These are phyloP conservation scores for Citrullus colocynthis DNA, from an alignment of 306 rosid genomes.

Conservation along the genomic window DNA sequence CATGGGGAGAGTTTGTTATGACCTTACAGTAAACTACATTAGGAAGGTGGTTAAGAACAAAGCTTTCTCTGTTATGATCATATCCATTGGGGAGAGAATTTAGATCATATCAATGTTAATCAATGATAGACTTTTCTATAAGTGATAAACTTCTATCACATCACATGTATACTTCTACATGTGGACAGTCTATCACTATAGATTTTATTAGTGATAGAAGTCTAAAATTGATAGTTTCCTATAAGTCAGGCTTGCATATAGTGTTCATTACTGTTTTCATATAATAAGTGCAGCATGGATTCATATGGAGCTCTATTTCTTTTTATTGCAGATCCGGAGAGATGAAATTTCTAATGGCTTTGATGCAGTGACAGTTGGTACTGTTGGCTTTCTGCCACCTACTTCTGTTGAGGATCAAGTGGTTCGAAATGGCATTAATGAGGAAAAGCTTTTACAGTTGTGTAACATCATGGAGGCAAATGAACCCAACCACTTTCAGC, in stretches of 20 bases:
- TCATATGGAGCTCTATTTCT: slow-evolving; percentile 11
- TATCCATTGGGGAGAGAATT: no score
- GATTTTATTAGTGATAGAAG: no score
- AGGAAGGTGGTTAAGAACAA: no score
- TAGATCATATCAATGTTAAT: no score
- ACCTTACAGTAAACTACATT: no score
- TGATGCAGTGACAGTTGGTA: slow-evolving; percentile 25
- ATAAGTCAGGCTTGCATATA: not conserved
- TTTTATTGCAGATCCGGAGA: slow-evolving; percentile 36
- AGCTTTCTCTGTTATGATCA: no score
- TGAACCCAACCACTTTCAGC: slow-evolving; percentile 38
- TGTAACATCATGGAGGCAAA: slow-evolving; percentile 78
- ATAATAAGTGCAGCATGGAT: not conserved
- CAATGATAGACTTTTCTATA: no score
- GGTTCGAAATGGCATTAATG: slow-evolving; percentile 33
- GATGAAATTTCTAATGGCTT: slow-evolving; percentile 34
- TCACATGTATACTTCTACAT: no score
- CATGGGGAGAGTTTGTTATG: no score
- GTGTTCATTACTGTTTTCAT: not conserved
- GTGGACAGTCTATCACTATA: no score
- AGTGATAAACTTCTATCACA: no score
- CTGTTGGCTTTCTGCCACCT: slow-evolving; percentile 32
- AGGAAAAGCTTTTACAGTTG: slow-evolving; percentile 73
- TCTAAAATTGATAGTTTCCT: no score
- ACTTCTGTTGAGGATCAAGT: slow-evolving; percentile 31